A percentile compares a stretch with the other conserved stretches of the same genome.
These are phyloP conservation scores for Phytophthora europaea DNA, from an alignment of 352 stramenopile genomes.

Conservation along the genomic window DNA sequence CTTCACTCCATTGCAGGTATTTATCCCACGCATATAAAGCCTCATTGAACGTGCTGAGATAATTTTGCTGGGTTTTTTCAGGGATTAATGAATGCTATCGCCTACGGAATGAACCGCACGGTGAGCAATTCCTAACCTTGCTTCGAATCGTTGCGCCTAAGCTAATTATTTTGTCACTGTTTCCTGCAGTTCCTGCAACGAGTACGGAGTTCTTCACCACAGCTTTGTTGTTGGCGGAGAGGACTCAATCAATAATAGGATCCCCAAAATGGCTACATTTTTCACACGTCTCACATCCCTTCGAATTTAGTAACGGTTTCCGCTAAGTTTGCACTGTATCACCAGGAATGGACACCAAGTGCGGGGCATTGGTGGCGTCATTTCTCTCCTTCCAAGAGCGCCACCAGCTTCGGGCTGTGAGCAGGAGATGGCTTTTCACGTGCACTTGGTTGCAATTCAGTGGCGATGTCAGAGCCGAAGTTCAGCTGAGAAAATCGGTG, in stretches of 20 bases:
- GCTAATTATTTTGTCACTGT: not conserved
- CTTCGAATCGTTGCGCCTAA: not conserved
- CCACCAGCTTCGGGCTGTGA: slow-evolving; percentile 54
- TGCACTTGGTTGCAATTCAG: slow-evolving; percentile 57
- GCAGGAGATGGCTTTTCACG: slow-evolving; percentile 67
- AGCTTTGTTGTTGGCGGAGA: not conserved
- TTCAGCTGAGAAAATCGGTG: slow-evolving; percentile 57
- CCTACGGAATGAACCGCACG: slow-evolving; percentile 74
- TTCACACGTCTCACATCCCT: slow-evolving; percentile 16
- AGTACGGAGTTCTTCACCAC: slow-evolving; percentile 10
- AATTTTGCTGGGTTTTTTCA: slow-evolving; percentile 25
- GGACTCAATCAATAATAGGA: not conserved
- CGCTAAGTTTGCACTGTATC: slow-evolving; percentile 14
- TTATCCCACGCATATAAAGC: not conserved
- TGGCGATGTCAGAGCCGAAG: not conserved
- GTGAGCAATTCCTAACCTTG: slow-evolving; percentile 29
- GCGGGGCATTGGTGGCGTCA: slow-evolving; percentile 36
- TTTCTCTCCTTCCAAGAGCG: slow-evolving; percentile 62
- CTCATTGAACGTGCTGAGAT: not conserved
- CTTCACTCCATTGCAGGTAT: slow-evolving; percentile 78
- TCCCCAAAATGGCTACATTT: slow-evolving; percentile 6
- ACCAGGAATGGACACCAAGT: slow-evolving; percentile 47
- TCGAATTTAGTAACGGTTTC: slow-evolving; percentile 13
- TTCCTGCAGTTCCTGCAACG: slow-evolving; percentile 29
- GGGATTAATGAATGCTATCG: slow-evolving; percentile 68